Conservation (phyloP, 768 basidiomycete genomes). For the Coprinopsis cinerea region DNA sequence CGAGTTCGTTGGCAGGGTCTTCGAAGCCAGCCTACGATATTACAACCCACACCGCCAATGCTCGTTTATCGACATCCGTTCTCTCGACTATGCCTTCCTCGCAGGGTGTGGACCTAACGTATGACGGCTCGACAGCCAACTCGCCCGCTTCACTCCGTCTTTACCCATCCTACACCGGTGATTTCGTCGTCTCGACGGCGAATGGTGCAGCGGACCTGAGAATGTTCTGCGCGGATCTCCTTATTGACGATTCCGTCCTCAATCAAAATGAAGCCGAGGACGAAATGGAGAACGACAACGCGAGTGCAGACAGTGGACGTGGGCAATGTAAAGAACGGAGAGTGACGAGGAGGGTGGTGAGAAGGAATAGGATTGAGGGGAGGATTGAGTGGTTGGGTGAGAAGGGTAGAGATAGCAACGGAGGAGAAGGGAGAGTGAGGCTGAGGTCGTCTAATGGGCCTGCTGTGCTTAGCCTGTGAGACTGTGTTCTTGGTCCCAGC, state of each 20-base stretch:
- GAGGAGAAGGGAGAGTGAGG: neutral
- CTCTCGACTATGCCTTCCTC: neutral
- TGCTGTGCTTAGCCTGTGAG: conserved; percentile 4
- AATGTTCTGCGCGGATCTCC: neutral
- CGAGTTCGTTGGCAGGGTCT: neutral
- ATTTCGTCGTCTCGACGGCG: neutral
- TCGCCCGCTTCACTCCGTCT: neutral
- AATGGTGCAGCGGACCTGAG: neutral
- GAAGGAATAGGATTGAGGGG: neutral
- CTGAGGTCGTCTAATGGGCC: conserved; percentile 3
- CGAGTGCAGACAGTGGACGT: neutral
- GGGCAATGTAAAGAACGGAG: neutral
- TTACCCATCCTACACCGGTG: neutral
- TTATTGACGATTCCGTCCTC: neutral
- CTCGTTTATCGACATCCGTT: neutral
- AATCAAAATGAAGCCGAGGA: neutral
- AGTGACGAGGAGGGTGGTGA: conserved; percentile 1
- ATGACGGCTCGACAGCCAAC: neutral
- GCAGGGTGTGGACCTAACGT: no score
- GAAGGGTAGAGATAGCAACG: neutral
- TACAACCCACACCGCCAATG: neutral
- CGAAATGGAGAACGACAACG: neutral
- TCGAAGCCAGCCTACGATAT: no score
- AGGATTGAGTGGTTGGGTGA: neutral
- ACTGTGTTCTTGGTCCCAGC: neutral